Evolutionary conservation across 148 eudicot genomes (phyloP), one percentile per base, ranked within the genome.

Genomic region (Vaccinium corymbosum): DNA sequence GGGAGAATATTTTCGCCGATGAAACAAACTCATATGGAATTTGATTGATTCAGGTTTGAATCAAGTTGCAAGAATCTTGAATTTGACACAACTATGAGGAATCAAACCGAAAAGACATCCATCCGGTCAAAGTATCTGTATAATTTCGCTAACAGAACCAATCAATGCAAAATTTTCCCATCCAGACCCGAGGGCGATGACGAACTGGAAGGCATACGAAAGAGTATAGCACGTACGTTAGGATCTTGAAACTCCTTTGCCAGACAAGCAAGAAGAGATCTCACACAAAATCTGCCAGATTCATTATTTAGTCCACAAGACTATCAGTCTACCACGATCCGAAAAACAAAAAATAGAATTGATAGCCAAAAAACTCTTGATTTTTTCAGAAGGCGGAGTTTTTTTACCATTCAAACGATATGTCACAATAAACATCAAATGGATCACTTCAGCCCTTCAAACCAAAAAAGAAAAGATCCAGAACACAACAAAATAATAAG

Each of bases 391-490:
- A 42, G 55, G 22, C 27, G 4, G 10, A 14, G 16, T 46, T 85
- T 81, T 75, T 75, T 75, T 12, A 48, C 17, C 50, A 38, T 75
- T 14, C 75, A 74, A 80, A 71, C 76, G 72, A 81, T 61, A 57
- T 17, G 64, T 61, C 84, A 85, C 80, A 80, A 73, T 61, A 64
- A 80, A 50, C 76, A 81, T 51, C 76, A 38, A 81, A 62, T 29
- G 76, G 80, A 81, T 80, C 46, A 81, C 61, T 51, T 25, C 17
- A 29, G 53, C 51, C n/a, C 38, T 68, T 68, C 38, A 68, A 27
- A 66, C 35, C 25, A 59, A 73, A 74, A 20, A 19, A 38, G 0
- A 0, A 38, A 15, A 66, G 10, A 53, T 29, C 76, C 57, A 81
- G 46, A 82, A 53, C 64, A 2, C 3, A 12, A n/a, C 52, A 66